A percentile compares a stretch with the other conserved stretches of the same genome.
phyloP scores from a whole-genome alignment of 371 early-diverging fungal genomes.

The Umbelopsis sp. region DNA sequence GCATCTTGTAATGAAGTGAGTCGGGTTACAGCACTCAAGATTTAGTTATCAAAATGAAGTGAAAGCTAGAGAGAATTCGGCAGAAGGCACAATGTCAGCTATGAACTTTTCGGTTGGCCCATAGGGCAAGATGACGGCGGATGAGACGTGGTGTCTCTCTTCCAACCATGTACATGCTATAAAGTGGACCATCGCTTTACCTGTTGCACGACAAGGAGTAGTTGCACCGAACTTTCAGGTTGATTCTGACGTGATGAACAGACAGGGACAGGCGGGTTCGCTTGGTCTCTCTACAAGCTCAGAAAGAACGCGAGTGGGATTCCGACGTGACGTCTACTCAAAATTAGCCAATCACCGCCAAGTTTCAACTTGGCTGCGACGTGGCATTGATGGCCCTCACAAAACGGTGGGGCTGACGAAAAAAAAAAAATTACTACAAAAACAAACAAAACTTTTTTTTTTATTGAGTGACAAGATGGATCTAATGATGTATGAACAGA shows the following conservation, averaged over 20 bases:
- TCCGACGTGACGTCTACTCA: conserved; percentile 16
- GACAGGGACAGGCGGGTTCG: background rate
- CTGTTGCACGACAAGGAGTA: background rate
- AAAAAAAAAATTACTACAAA: too few relatives aligned
- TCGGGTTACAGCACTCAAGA: conserved; percentile 3
- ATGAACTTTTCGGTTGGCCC: background rate
- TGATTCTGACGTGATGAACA: conserved; percentile 19
- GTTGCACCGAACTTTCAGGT: background rate
- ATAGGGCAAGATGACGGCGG: background rate
- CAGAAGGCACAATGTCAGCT: background rate
- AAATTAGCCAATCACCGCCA: background rate
- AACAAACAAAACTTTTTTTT: too few relatives aligned
- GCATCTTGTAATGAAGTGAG: conserved; percentile 56
- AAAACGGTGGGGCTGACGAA: background rate
- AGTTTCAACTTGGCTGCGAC: background rate
- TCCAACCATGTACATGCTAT: background rate
- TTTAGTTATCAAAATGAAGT: background rate
- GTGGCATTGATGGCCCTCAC: background rate
- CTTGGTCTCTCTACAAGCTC: background rate
- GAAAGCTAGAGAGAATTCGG: conserved; percentile 11
- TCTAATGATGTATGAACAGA: conserved; percentile 4
- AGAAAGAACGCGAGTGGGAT: conserved; percentile 3
- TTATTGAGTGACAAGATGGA: too few relatives aligned
- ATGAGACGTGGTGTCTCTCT: background rate
- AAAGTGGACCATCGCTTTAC: background rate